These are phyloP conservation scores for Calonectria henricotiae DNA, from an alignment of 2,329 filamentous ascomycete genomes.

Conservation along the genomic window DNA sequence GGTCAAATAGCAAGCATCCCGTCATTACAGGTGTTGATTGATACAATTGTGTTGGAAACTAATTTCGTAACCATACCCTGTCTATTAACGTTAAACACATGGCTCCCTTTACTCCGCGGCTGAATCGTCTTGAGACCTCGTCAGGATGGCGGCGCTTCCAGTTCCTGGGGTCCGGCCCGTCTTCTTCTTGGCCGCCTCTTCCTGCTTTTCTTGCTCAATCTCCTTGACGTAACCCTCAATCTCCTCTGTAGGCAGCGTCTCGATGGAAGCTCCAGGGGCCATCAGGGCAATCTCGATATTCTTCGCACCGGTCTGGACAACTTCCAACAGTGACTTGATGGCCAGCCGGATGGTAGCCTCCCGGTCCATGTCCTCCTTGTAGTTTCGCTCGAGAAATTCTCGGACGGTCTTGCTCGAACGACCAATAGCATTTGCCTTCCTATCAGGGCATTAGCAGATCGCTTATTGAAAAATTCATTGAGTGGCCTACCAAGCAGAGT, in stretches of 20 bases:
- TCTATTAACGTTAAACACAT: constrained; percentile 49
- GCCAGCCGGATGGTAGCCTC: constrained; percentile 97
- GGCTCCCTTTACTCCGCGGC: constrained; percentile 56
- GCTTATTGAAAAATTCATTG: not conserved
- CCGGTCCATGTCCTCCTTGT: constrained; percentile 97
- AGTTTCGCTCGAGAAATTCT: constrained; percentile 98
- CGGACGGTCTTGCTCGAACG: constrained; percentile 99
- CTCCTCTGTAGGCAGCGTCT: constrained; percentile 95
- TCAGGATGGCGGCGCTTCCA: constrained; percentile 82
- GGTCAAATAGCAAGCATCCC: constrained; percentile 48
- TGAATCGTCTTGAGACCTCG: constrained; percentile 69
- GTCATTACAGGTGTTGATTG: constrained; percentile 60
- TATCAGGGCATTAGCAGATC: constrained; percentile 59
- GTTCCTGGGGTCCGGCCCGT: constrained; percentile 81
- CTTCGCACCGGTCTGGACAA: constrained; percentile 98
- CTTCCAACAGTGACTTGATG: constrained; percentile 97
- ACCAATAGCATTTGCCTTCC: constrained; percentile 99
- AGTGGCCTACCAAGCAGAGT: constrained; percentile 89
- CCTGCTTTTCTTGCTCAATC: constrained; percentile 99
- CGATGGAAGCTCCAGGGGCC: constrained; percentile 90
- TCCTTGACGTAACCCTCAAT: constrained; percentile 98
- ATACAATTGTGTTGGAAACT: constrained; percentile 57
- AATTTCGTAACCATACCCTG: constrained; percentile 50
- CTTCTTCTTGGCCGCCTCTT: constrained; percentile 98
- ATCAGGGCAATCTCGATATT: constrained; percentile 99